A percentile compares a stretch with the other conserved stretches of the same genome.
Conservation (phyloP, 192 early-diverging fungal genomes). For the Bifiguratus adelaidae region DNA sequence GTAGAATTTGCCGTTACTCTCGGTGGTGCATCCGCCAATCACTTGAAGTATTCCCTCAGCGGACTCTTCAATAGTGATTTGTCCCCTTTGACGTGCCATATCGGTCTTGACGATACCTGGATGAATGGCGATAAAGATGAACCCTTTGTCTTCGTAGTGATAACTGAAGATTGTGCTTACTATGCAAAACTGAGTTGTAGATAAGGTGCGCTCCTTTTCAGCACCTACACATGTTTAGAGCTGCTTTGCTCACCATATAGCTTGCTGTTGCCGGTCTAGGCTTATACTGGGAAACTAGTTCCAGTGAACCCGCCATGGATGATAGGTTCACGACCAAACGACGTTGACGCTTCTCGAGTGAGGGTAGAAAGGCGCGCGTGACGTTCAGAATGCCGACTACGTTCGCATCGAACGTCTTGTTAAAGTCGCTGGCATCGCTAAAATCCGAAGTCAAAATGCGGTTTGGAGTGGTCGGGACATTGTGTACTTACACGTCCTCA, state of each 20-base stretch:
- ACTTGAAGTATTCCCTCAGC: too few relatives aligned
- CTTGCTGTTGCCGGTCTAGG: not conserved
- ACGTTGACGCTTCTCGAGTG: slow-evolving; percentile 5
- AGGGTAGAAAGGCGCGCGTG: slow-evolving; percentile 3
- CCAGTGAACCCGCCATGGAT: slow-evolving; percentile 11
- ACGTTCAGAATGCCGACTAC: slow-evolving; percentile 4
- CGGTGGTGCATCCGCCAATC: too few relatives aligned
- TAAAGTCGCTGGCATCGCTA: slow-evolving; percentile 2
- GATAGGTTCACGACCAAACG: slow-evolving; percentile 15
- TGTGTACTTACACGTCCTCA: too few relatives aligned
- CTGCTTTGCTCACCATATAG: slow-evolving; percentile 9
- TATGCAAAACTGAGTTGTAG: not conserved
- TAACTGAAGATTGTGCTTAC: too few relatives aligned
- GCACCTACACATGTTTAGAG: slow-evolving; percentile 6
- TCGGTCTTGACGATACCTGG: slow-evolving; percentile 8
- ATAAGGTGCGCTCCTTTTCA: not conserved
- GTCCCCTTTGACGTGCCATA: too few relatives aligned
- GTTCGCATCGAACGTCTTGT: slow-evolving; percentile 13
- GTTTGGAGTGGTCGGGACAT: too few relatives aligned
- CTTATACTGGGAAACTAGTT: too few relatives aligned
- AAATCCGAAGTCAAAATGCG: too few relatives aligned
- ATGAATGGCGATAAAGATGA: not conserved
- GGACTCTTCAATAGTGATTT: too few relatives aligned
- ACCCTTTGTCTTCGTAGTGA: not conserved
- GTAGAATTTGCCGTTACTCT: too few relatives aligned